Base-by-base conservation (phyloP, 2,329 filamentous ascomycete genomes). In the Pestalotiopsis sp. region DNA sequence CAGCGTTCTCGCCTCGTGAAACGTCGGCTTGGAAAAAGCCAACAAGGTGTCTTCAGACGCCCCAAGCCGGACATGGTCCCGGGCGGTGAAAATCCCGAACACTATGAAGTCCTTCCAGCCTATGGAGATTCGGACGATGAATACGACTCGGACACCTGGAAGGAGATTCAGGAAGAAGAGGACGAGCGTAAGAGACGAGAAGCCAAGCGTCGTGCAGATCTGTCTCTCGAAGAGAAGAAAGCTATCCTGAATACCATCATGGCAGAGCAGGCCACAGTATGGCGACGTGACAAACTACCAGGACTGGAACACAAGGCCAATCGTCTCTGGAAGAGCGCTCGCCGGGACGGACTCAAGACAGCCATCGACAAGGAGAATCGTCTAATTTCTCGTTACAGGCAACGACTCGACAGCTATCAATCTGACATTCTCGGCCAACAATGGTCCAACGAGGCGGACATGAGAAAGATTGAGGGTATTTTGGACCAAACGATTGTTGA, bases 401-500 rank as follows among this genome's bases (percentile, higher is more conserved):
- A 74, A 2, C 89, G 91, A 11, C 82, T 95, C 38, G 75, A 77
- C n/a, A 89, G 85, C 61, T 78, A 90, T 17, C 83, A 84, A 11
- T 73, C 82, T 1, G 84, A 89, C 23, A 87, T 94, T 41, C 71
- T 83, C 25, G 73, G 77, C 1, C 80, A 85, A 17, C 76, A 83
- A 38, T 93, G 90, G 87, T 77, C 79, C 12, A 86, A 81, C 7
- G 80, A 82, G 25, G 73, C 78, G 1, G 84, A 90, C 14, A 76
- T 96, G 14, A 80, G 83, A 31, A 80, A 79, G 5, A 87, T 89
- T 73, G 89, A 90, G 63, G 79, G 81, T 12, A 85, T 81, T 45
- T 81, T 97, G 67, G 90, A 95, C 69, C 81, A 83, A 4, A 93
- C 85, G 3, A 80, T 97, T 0, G 85, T 88, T 45, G 86, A 92